Conservation (phyloP, 306 rosid genomes). For the Acacia acuminata region DNA sequence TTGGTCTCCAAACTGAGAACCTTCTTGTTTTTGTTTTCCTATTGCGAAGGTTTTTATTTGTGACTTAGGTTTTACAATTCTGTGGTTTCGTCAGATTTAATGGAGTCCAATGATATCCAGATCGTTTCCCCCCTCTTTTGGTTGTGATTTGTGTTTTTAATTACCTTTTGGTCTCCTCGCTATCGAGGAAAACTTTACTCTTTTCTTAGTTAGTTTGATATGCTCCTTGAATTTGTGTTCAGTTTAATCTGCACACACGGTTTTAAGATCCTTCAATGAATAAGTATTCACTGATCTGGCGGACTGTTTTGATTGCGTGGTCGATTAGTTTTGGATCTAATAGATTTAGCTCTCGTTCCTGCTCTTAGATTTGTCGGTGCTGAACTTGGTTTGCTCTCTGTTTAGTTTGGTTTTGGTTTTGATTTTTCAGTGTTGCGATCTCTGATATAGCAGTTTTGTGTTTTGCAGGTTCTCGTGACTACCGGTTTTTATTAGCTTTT, state of each 20-base stretch:
- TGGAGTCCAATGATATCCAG: not conserved
- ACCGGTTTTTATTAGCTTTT: not conserved
- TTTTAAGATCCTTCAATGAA: not conserved
- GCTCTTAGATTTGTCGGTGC: not conserved
- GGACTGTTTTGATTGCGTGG: constrained; percentile 9
- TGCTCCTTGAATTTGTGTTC: not conserved
- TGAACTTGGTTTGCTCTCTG: not conserved
- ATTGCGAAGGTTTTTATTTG: not conserved
- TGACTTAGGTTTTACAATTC: not conserved
- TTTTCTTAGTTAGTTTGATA: constrained; percentile 19
- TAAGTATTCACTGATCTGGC: not conserved
- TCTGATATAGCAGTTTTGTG: constrained; percentile 4
- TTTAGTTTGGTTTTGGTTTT: constrained; percentile 27
- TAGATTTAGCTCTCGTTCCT: not conserved
- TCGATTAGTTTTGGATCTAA: constrained; percentile 33
- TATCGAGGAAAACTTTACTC: not conserved
- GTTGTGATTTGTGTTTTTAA: constrained; percentile 18
- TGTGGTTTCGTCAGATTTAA: not conserved
- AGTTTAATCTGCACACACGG: not conserved
- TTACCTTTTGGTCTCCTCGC: not conserved
- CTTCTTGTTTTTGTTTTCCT: not conserved
- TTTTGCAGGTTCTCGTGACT: constrained; percentile 42
- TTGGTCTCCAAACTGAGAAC: not conserved
- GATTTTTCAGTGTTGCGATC: not conserved
- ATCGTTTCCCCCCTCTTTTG: not conserved